These are phyloP conservation scores for Daucus carota DNA, from an alignment of 129 eudicot genomes.

Conservation along the genomic window DH1_v3.0 NC_030388.2:25036501-25037000, in stretches of 20 bases:
- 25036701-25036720: not conserved
- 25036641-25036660: not conserved
- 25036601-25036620: no score
- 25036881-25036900: no score
- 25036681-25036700: not conserved
- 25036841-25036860: no score
- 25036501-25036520: slow-evolving; percentile 13
- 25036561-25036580: not conserved
- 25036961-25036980: no score
- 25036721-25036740: not conserved
- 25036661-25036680: not conserved
- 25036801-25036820: no score
- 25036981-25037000: no score
- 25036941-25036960: no score
- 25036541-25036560: slow-evolving; percentile 16
- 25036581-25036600: not conserved
- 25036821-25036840: no score
- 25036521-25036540: not conserved
- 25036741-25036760: not conserved
- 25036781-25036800: no score
- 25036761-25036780: not conserved
- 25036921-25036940: no score
- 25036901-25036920: no score
- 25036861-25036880: no score
- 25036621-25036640: not conserved